Evolutionary conservation across 1,284 basidiomycete genomes (phyloP).

Genomic region (Mrakiaceae sp.): DNA sequence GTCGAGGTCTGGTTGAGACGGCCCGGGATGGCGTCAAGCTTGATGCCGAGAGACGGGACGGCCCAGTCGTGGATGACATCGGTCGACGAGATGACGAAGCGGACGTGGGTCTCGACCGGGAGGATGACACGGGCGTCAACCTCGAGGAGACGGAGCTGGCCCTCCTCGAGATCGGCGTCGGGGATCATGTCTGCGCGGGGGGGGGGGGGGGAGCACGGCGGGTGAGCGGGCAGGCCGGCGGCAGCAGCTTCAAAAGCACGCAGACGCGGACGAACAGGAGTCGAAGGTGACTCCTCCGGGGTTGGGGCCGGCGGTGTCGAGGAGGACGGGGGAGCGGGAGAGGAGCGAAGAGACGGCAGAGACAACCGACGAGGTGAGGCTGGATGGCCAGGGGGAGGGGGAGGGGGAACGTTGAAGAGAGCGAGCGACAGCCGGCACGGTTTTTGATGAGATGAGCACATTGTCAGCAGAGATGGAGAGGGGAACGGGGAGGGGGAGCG

Average conservation of each 20-base stretch:
- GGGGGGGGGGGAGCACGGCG: too few relatives aligned
- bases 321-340: background rate
- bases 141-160: slow-evolving; percentile 34
- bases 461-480: too few relatives aligned
- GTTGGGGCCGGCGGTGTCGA: slow-evolving; percentile 1
- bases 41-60: slow-evolving; percentile 30
- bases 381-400: background rate
- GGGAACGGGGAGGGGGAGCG: too few relatives aligned
- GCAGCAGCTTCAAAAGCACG: too few relatives aligned
- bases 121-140: slow-evolving; percentile 34
- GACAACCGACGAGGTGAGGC: too few relatives aligned
- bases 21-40: slow-evolving; percentile 29
- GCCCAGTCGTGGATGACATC: slow-evolving; percentile 36
- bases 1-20: slow-evolving; percentile 29
- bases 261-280: background rate
- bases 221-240: too few relatives aligned
- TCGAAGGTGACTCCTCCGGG: slow-evolving; percentile 4
- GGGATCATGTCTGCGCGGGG: slow-evolving; percentile 27
- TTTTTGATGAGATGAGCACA: too few relatives aligned
- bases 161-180: slow-evolving; percentile 33
- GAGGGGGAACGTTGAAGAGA: background rate
- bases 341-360: background rate
- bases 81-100: slow-evolving; percentile 32
- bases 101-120: slow-evolving; percentile 32
- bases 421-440: background rate